Evolutionary conservation across 768 basidiomycete genomes (phyloP).

Genomic region (Agaricus sinodeliciosus): DNA sequence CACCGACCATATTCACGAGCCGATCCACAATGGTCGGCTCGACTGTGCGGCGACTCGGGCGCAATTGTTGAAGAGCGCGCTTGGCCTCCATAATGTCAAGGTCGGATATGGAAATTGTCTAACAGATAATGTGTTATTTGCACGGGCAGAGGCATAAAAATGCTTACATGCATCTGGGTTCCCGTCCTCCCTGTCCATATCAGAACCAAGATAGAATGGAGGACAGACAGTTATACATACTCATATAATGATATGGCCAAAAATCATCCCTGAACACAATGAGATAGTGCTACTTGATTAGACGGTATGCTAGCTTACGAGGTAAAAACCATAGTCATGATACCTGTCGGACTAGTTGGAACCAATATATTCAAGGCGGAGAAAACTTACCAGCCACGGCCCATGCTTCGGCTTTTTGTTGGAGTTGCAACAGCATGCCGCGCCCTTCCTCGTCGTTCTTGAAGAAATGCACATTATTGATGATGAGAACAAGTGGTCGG

Average conservation of each 20-base stretch:
- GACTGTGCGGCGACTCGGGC: constrained; percentile 27
- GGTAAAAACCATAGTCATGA: constrained; percentile 74
- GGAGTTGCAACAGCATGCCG: constrained; percentile 78
- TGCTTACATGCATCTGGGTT: constrained; percentile 50
- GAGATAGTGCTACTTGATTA: neutral
- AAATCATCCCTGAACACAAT: neutral
- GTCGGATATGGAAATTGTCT: constrained; percentile 72
- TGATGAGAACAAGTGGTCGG: constrained; percentile 69
- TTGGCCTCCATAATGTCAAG: constrained; percentile 53
- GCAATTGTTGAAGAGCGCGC: constrained; percentile 48
- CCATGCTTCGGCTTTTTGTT: constrained; percentile 84
- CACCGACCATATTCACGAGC: constrained; percentile 62
- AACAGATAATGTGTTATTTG: neutral
- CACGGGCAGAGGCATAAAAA: neutral
- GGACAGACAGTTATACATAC: neutral
- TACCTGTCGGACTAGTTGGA: constrained; percentile 35
- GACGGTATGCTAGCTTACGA: constrained; percentile 35
- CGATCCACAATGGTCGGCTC: constrained; percentile 31
- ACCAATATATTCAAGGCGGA: neutral
- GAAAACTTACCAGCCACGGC: constrained; percentile 59
- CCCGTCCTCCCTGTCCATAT: constrained; percentile 3
- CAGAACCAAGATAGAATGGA: neutral
- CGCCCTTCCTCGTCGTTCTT: constrained; percentile 72
- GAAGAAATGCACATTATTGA: constrained; percentile 76
- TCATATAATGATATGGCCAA: constrained; percentile 1